Evolutionary conservation across 2,329 filamentous ascomycete species (phyloP).

Genomic region (Fusarium palustre): DNA sequence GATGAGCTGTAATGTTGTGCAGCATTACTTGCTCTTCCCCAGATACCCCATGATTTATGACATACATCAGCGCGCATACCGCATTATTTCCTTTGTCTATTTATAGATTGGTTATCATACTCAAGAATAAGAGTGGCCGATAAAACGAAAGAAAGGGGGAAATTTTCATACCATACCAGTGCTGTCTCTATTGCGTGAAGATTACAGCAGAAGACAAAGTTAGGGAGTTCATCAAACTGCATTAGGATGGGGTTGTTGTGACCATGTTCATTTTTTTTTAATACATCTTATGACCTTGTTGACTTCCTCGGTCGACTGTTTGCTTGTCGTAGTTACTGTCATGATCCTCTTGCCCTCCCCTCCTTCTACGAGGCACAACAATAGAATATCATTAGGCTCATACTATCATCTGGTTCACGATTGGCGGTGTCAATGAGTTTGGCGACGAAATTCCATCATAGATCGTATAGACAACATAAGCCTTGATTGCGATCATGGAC

Average conservation of each 20-base stretch:
- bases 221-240: neutral
- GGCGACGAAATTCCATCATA: neutral
- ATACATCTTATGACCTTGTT: neutral
- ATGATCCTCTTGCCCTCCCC: neutral
- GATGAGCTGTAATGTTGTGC: constrained; percentile 57
- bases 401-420: neutral
- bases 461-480: neutral
- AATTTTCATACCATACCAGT: neutral
- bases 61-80: constrained; percentile 29
- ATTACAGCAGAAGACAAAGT: neutral
- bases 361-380: neutral
- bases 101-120: neutral
- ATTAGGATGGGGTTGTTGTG: neutral
- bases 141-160: neutral
- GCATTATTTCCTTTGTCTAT: neutral
- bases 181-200: neutral
- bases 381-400: neutral
- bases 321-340: neutral
- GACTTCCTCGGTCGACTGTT: neutral
- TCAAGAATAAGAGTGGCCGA: neutral
- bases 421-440: neutral
- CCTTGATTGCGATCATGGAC: neutral
- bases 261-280: neutral
- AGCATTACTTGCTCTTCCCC: constrained; percentile 11
- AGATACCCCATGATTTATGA: constrained; percentile 33